Evolutionary conservation across 495 filamentous ascomycete genomes (phyloP), one percentile per base, ranked within the genome.

Genomic region (Talaromyces nanjingensis): DNA sequence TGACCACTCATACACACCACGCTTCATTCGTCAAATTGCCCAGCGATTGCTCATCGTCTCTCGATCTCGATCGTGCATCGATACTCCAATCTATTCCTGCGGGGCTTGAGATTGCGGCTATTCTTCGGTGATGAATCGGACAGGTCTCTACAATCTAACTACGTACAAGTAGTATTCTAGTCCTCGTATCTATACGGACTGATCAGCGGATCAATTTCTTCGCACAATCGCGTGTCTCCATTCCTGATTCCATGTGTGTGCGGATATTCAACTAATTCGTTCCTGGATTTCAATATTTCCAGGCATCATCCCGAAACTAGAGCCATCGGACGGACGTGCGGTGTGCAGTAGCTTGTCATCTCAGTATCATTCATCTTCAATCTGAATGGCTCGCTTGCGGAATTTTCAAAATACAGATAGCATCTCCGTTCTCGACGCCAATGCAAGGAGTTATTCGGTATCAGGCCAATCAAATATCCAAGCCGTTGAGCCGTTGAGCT

Each of bases 401-500:
- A 20, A 49, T 18, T 49, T 47, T 7, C n/a, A 18, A 49, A 49
- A 49, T 22, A 7, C 45, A 49, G 45, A 49, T 16, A 49, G 45
- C 45, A 20, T 42, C 37, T 42, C 37, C 37, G 37, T 25, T 54
- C 49, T 25, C 47, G 25, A 58, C 14, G 55, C 55, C 55, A 58
- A 58, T 58, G 27, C 29, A 58, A 59, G 56, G 56, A 59, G 22
- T 29, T 14, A n/a, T 7, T 56, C 20, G 7, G 6, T 25, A n/a
- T 29, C 22, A 56, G 27, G 53, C 53, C 53, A 56, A 56, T 56
- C 11, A 56, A 56, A 14, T 56, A 5, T 6, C 4, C 29, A 59
- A 18, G 29, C 56, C 31, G 56, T 37, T 37, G 31, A 59, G 56
- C 56, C 56, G 56, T 59, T 59, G 56, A 20, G n/a, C 56, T 59